A percentile compares a stretch with the other conserved stretches of the same genome.
phyloP scores from a whole-genome alignment of 805 yeast species.

The Wickerhamiella bombiphila region DNA sequence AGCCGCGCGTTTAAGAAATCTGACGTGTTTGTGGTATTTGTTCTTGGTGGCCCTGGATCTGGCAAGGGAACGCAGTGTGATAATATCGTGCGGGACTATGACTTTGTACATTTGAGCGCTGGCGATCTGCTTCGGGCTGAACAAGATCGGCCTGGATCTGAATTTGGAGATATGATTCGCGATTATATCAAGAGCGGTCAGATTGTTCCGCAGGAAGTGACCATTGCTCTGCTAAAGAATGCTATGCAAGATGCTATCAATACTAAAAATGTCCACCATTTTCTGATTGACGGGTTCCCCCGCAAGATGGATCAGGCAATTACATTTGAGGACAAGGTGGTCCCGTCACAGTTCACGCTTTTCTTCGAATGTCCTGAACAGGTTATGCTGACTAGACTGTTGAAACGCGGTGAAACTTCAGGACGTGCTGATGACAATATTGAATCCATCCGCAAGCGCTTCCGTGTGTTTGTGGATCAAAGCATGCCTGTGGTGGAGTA shows the following conservation, averaged over 20 bases:
- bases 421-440: slow-evolving; percentile 90
- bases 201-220: slow-evolving; percentile 87
- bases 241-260: slow-evolving; percentile 45
- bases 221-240: slow-evolving; percentile 65
- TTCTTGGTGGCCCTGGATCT: slow-evolving; percentile 94
- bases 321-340: slow-evolving; percentile 65
- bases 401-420: slow-evolving; percentile 86
- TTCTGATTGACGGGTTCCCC: slow-evolving; percentile 92
- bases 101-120: slow-evolving; percentile 84
- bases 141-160: slow-evolving; percentile 66
- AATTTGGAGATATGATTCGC: slow-evolving; percentile 75
- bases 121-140: slow-evolving; percentile 92
- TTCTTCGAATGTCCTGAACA: slow-evolving; percentile 48
- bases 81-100: slow-evolving; percentile 62
- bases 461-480: slow-evolving; percentile 71
- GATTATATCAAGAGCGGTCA: slow-evolving; percentile 72
- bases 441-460: slow-evolving; percentile 81
- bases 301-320: slow-evolving; percentile 96
- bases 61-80: slow-evolving; percentile 97
- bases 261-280: slow-evolving; percentile 39
- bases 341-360: slow-evolving; percentile 26
- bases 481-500: slow-evolving; percentile 88
- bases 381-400: slow-evolving; percentile 73
- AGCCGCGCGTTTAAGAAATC: slow-evolving; percentile 40
- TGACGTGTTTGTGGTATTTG: slow-evolving; percentile 70